Evolutionary conservation across 2,329 filamentous ascomycete species (phyloP), one percentile per base, ranked within the genome.

Genomic region (Tricladium varicosporioides): DNA sequence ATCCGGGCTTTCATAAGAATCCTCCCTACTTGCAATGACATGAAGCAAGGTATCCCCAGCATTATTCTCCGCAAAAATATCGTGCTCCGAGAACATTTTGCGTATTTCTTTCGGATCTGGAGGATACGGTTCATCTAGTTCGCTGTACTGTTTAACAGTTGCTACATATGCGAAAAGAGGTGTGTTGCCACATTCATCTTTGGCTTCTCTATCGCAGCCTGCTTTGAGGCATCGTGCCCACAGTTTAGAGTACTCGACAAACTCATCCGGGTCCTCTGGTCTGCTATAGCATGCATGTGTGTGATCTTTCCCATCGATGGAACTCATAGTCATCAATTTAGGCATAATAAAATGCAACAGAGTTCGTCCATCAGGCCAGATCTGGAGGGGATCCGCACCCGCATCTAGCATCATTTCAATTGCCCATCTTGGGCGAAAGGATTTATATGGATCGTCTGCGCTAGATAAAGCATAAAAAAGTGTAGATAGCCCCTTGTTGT

Each of bases 1-100:
- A 4, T 22, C 31, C 11, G 22, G n/a, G 16, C 43, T 48, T 27
- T 54, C 44, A 5, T n/a, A 14, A 2, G 33, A 11, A 5, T 54
- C 51, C 27, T 51, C 40, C 19, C 51, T 31, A n/a, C 27, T 22
- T 14, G 63, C 67, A 11, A 67, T 70, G n/a, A 65, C 54, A 48
- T 74, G 71, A 42, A 74, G 48, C 48, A 73, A 40, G 1, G 65
- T 63, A 43, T 66, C 58, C 0, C 72, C 71, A 2, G 48, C 50
- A 15, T 48, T 16, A 50, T 73, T 68, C 18, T 51, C 58, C 3
- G 54, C 69, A 1, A 42, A 53, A 14, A 71, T 68, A 54, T 74
- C 69, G 47, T 58, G 51, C 14, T 27, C 27, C 15, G 36, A 47
- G 15, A 58, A 48, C 40, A 58, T 51, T 14, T 51, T 42, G 7